Evolutionary conservation across 495 filamentous ascomycete species (phyloP), one percentile per base, ranked within the genome.

Genomic region (Aspergillus funiculosus): DNA sequence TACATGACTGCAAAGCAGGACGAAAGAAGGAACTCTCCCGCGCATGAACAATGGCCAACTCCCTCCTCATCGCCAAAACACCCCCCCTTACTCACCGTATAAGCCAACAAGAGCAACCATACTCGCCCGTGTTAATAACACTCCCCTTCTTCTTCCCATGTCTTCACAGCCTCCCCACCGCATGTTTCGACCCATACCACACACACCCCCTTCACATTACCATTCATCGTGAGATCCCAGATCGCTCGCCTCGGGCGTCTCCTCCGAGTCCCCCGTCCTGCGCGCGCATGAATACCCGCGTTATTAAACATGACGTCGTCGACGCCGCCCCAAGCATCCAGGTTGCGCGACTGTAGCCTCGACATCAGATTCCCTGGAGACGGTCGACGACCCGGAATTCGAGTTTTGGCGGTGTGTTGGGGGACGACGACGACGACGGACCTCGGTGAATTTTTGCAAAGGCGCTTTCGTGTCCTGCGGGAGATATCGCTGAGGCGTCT

Each of bases 301-400:
- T 98, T 98, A 77, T 98, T 98, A 80, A 95, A 98, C 51, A 98
- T 86, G 54, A 96, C n/a, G n/a, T n/a, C 74, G 62, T 98, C 92
- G 0, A 88, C 69, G 13, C 92, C 92, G 54, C 89, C 91, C 88
- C 87, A 95, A 34, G 69, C 48, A 57, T 96, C 90, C 36, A 89
- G 62, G 1, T 72, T 63, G n/a, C 43, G 81, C 79, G 13, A 95
- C 75, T 50, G 80, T 72, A 20, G 82, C 77, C 50, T 84, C 64
- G 15, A 95, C 79, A 21, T 87, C 75, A 46, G 72, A 55, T 66
- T 95, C 89, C 54, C 87, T 86, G 48, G 78, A 73, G 30, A 84
- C 80, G 54, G 83, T 80, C 60, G 75, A 43, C 21, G n/a, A n/a
- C n/a, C n/a, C n/a, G n/a, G n/a, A n/a, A n/a, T n/a, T n/a, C n/a